These are phyloP conservation scores for Saraca asoca DNA, from an alignment of 331 rosid species.

Conservation along the genomic window DNA sequence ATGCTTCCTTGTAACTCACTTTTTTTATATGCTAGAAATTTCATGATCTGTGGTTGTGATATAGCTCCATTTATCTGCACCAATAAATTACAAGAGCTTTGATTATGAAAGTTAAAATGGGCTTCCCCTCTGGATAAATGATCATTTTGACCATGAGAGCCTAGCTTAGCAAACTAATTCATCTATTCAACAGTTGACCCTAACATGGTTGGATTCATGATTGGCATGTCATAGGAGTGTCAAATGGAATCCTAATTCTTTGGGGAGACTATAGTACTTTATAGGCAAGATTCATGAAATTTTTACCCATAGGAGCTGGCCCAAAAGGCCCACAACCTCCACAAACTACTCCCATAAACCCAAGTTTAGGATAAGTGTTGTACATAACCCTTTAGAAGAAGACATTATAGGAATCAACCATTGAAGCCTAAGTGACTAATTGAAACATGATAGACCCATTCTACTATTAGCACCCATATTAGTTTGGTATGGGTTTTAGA, in stretches of 20 bases:
- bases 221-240: slow-evolving; percentile 59
- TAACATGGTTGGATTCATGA: slow-evolving; percentile 51
- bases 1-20: slow-evolving; percentile 72
- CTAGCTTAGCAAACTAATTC: slow-evolving; percentile 46
- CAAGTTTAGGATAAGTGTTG: slow-evolving; percentile 85
- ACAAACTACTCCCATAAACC: slow-evolving; percentile 52
- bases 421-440: slow-evolving; percentile 70
- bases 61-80: slow-evolving; percentile 41
- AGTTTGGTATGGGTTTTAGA: slow-evolving; percentile 47
- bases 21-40: slow-evolving; percentile 49
- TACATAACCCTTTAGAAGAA: slow-evolving; percentile 83
- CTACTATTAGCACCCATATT: slow-evolving; percentile 49
- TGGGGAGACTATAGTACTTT: slow-evolving; percentile 61
- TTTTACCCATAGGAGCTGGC: slow-evolving; percentile 48
- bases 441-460: slow-evolving; percentile 64
- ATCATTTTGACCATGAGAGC: slow-evolving; percentile 28
- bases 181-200: slow-evolving; percentile 61
- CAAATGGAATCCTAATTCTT: slow-evolving; percentile 26
- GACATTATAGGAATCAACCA: slow-evolving; percentile 89
- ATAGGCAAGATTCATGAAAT: slow-evolving; percentile 58
- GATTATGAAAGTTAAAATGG: slow-evolving; percentile 47
- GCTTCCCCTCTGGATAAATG: slow-evolving; percentile 44
- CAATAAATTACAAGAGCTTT: slow-evolving; percentile 48
- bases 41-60: slow-evolving; percentile 41
- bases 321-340: slow-evolving; percentile 74